Conservation (phyloP, 2,329 filamentous ascomycete genomes). For the Diatrype stigma region DNA sequence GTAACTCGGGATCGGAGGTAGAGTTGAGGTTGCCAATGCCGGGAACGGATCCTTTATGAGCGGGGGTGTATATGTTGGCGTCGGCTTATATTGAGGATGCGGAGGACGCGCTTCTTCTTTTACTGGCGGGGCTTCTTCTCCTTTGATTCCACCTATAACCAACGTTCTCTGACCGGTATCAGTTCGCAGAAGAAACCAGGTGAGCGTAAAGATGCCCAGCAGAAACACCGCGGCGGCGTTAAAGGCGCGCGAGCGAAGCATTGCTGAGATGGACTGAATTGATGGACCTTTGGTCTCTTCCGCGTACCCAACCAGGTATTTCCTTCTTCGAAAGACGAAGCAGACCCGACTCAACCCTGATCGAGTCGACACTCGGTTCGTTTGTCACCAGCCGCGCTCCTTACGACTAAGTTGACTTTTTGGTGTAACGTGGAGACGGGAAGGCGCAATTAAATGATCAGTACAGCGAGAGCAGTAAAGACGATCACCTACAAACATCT, state of each 20-base stretch:
- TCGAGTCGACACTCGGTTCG: no score
- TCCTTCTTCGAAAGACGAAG: no score
- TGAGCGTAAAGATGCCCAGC: not conserved
- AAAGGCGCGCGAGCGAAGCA: not conserved
- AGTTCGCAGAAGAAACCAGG: not conserved
- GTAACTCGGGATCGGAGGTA: constrained; percentile 40
- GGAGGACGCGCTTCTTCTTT: constrained; percentile 3
- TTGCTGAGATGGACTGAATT: no score
- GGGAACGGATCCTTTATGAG: constrained; percentile 41
- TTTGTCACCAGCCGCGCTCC: no score
- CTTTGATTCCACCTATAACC: not conserved
- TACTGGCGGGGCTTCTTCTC: not conserved
- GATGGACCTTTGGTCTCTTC: no score
- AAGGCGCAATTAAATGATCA: no score
- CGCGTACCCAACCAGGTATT: no score
- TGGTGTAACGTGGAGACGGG: no score
- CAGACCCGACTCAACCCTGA: no score
- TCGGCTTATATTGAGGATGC: constrained; percentile 30
- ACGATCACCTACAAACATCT: no score
- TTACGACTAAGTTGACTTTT: no score
- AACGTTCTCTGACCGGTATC: not conserved
- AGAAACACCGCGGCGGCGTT: not conserved
- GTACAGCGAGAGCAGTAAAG: no score
- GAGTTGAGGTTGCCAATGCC: constrained; percentile 29
- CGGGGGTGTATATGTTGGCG: constrained; percentile 30